phyloP scores from a whole-genome alignment of 2,329 filamentous ascomycete species.

The Pseudocercospora fijiensis region DNA sequence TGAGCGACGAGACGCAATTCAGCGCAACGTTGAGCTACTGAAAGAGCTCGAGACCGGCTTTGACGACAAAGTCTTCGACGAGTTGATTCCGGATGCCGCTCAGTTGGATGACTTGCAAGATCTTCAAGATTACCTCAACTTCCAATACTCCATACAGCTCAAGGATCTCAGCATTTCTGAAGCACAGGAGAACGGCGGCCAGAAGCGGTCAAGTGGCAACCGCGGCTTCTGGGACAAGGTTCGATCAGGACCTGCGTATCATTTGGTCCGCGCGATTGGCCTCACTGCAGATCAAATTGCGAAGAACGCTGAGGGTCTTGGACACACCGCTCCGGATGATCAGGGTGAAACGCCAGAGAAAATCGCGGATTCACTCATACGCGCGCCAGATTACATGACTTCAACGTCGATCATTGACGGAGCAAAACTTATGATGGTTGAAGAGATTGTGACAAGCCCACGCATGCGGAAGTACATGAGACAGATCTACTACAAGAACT shows the following conservation, averaged over 20 bases:
- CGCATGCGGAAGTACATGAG: conserved; percentile 86
- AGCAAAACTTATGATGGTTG: conserved; percentile 83
- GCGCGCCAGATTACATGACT: conserved; percentile 70
- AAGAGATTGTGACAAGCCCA: conserved; percentile 85
- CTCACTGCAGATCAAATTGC: conserved; percentile 87
- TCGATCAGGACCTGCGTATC: conserved; percentile 74
- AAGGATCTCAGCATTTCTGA: conserved; percentile 71
- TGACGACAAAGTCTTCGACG: conserved; percentile 72
- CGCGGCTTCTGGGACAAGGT: conserved; percentile 81
- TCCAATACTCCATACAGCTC: conserved; percentile 81
- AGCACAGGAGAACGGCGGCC: conserved; percentile 63
- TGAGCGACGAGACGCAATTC: conserved; percentile 84
- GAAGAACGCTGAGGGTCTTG: conserved; percentile 76
- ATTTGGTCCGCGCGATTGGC: conserved; percentile 83
- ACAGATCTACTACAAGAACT: conserved; percentile 76
- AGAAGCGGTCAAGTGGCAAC: conserved; percentile 78
- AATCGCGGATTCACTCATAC: conserved; percentile 75
- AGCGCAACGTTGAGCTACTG: conserved; percentile 74
- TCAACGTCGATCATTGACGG: conserved; percentile 73
- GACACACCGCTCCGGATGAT: conserved; percentile 81
- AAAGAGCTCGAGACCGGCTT: conserved; percentile 59
- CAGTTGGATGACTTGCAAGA: conserved; percentile 97
- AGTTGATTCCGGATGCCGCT: conserved; percentile 74
- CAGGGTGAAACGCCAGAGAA: conserved; percentile 76
- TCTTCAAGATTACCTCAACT: conserved; percentile 93